Evolutionary conservation across 2,329 filamentous ascomycete genomes (phyloP).

Genomic region (Claviceps paspali): DNA sequence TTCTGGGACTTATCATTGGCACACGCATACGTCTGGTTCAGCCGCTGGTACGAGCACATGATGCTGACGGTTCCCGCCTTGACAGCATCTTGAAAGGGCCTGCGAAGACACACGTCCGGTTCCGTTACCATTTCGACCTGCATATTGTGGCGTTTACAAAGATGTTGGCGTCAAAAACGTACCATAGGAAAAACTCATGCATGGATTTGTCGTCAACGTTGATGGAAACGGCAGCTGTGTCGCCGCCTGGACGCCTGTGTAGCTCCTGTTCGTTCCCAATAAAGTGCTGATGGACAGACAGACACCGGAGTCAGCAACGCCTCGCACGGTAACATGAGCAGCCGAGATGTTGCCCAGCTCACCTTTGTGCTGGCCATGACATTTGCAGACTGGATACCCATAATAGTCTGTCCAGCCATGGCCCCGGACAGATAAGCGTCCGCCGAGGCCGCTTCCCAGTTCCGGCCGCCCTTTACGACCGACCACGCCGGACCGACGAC

Average conservation of each 20-base stretch:
- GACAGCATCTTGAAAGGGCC: conserved; percentile 55
- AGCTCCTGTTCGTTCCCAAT: conserved; percentile 65
- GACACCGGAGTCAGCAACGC: too few relatives aligned
- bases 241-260: conserved; percentile 45
- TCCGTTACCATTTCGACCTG: too few relatives aligned
- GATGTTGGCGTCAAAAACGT: neutral
- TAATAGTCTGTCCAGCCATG: conserved; percentile 35
- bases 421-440: conserved; percentile 44
- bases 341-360: too few relatives aligned
- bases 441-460: conserved; percentile 41
- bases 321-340: too few relatives aligned
- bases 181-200: conserved; percentile 42
- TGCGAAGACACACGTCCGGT: too few relatives aligned
- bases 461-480: conserved; percentile 44
- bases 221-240: conserved; percentile 36
- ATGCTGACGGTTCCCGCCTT: conserved; percentile 39
- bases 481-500: conserved; percentile 53
- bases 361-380: conserved; percentile 54
- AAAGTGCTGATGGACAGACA: conserved; percentile 44
- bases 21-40: conserved; percentile 58
- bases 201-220: conserved; percentile 48
- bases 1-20: conserved; percentile 53
- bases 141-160: too few relatives aligned
- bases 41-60: conserved; percentile 51
- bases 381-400: conserved; percentile 20